Evolutionary conservation across 106 monocot genomes (phyloP), one percentile per base, ranked within the genome.

Genomic region (Chionographis japonica): DNA sequence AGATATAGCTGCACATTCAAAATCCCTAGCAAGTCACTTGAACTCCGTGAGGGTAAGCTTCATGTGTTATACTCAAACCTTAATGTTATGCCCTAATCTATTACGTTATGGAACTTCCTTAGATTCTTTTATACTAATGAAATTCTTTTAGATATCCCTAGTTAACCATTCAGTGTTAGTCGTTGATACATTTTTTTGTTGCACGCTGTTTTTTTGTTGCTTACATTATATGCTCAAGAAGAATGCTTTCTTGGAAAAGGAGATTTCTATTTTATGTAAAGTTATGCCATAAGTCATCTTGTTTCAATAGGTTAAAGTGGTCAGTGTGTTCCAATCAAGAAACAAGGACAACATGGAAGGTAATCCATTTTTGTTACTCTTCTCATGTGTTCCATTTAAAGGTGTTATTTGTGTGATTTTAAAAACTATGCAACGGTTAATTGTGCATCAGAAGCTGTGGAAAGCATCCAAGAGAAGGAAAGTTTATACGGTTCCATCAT

Each of bases 401-500:
- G 60, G 20, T 51, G 52, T n/a, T 61, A 53, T 56, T 57, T 53
- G 43, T 6, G 6, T 66, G 17, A 5, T 37, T 20, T 3, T 11
- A 56, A n/a, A 37, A 60, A 40, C 2, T 39, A 43, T 77, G 14
- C 10, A 4, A 39, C 52, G 15, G 43, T 63, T 59, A 53, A 53
- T 8, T 49, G 4, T 40, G 15, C 57, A 39, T 38, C 68, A 92
- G 86, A 80, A 58, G 17, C 60, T 62, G 51, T 37, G 3, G 76
- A 89, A 57, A 78, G 69, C 54, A 17, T 36, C 17, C 60, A 79
- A 40, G 67, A 62, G 12, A 77, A 72, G 41, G 85, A 90, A 70
- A 82, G 65, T 67, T 83, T 81, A 37, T 93, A 98, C 77, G 98
- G 98, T 69, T 87, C 78, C 42, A 40, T 79, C 52, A 98, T 98